These are phyloP conservation scores for Wickerhamiella cacticola DNA, from an alignment of 805 yeast species.

Conservation along the genomic window DNA sequence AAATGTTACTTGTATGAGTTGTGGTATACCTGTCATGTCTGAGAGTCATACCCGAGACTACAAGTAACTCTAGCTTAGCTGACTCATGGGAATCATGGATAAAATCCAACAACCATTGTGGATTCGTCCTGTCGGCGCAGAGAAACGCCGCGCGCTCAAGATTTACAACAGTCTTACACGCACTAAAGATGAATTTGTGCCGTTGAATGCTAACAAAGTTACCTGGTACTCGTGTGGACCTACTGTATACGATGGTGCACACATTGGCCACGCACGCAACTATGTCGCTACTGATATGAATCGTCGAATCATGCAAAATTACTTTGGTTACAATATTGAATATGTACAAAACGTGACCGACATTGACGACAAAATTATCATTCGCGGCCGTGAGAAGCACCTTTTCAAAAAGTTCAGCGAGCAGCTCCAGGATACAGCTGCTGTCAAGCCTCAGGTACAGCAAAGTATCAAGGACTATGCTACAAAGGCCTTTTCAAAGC, in stretches of 20 bases:
- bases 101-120: conserved; percentile 40
- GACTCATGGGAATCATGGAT: conserved; percentile 12
- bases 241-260: conserved; percentile 89
- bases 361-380: conserved; percentile 91
- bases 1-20: too few species aligned
- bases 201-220: conserved; percentile 47
- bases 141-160: conserved; percentile 38
- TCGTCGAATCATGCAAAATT: conserved; percentile 77
- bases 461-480: conserved; percentile 33
- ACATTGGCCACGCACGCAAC: conserved; percentile 98
- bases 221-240: conserved; percentile 99
- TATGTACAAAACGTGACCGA: conserved; percentile 98
- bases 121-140: conserved; percentile 31
- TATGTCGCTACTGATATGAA: conserved; percentile 90
- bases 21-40: too few species aligned
- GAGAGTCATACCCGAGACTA: not conserved
- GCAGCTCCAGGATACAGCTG: conserved; percentile 31
- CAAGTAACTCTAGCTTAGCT: not conserved
- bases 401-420: conserved; percentile 51
- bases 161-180: conserved; percentile 77
- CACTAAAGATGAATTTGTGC: conserved; percentile 65
- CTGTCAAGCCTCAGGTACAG: conserved; percentile 24
- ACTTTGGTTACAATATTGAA: conserved; percentile 76
- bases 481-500: conserved; percentile 41
- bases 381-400: conserved; percentile 84